Base-by-base conservation (phyloP, 2,329 filamentous ascomycete genomes). In the Plectosphaerella plurivora region DNA sequence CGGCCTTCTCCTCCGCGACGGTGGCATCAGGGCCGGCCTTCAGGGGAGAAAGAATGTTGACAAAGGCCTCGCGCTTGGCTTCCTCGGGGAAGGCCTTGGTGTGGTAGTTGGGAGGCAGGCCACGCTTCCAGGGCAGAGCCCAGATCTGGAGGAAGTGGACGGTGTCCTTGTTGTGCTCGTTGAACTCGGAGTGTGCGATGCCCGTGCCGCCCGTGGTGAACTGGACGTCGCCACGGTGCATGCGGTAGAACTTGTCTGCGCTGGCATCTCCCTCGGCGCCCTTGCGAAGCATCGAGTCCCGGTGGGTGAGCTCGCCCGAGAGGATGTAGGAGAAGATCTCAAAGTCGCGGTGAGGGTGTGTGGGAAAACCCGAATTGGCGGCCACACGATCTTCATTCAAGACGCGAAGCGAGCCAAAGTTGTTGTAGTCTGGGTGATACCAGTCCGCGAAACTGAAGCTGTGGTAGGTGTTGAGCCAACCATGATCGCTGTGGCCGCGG, bases 121-220 rank as follows among this genome's bases (percentile, higher is more conserved):
- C 86, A 20, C 77, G 72, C 67, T 84, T 84, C 81, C 90, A 92
- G 0, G 90, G 90, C 48, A 89, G 74, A 1, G 86, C 89, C 91
- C 90, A 96, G 61, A 96, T 95, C 70, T 96, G 91, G 35, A 96
- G 73, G 65, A 95, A 95, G 65, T 95, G 90, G 12, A 90, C 87
- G 22, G 87, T 83, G 45, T 89, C 82, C 14, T 78, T 71, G 50
- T 73, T 67, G 66, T 90, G 84, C 70, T 94, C 85, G 69, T 93
- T 94, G 71, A 87, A 84, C 71, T 96, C 91, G 8, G 84, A 88
- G 68, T 96, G 90, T 2, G 89, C 82, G 61, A 96, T 82, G 61
- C 84, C 84, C 5, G 83, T 91, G 51, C 91, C 91, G n/a, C 89
- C 91, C 14, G 87, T 91, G 10, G 91, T 96, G 69, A 95, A 96